These are phyloP conservation scores for Tephrocybe rancida DNA, from an alignment of 768 basidiomycete species.

Conservation along the genomic window DNA sequence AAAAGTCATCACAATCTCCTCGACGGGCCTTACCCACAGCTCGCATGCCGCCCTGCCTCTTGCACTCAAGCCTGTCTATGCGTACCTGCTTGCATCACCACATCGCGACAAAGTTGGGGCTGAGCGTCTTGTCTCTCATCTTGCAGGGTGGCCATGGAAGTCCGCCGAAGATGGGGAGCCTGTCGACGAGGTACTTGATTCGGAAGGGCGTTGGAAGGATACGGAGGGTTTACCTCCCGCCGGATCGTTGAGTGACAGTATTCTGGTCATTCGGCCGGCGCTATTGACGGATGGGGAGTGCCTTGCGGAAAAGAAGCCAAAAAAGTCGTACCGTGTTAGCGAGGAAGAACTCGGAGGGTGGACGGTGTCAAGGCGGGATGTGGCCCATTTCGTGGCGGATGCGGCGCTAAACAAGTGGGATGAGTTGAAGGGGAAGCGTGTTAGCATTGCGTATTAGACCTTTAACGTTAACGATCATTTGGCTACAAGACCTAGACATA, in stretches of 20 bases:
- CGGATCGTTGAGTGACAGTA: constrained; percentile 41
- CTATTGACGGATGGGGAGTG: constrained; percentile 61
- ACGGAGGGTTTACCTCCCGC: constrained; percentile 39
- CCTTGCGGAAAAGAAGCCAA: constrained; percentile 32
- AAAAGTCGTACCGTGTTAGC: constrained; percentile 41
- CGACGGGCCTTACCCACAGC: constrained; percentile 48
- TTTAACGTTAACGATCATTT: not conserved
- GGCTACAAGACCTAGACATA: not conserved
- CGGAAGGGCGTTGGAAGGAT: constrained; percentile 40
- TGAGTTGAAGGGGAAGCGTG: constrained; percentile 51
- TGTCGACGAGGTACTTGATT: constrained; percentile 40
- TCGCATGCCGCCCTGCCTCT: constrained; percentile 50
- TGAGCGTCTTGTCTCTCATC: constrained; percentile 52
- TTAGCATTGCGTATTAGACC: constrained; percentile 33
- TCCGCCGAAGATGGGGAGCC: constrained; percentile 38
- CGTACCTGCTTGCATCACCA: constrained; percentile 41
- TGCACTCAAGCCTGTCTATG: constrained; percentile 50
- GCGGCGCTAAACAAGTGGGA: constrained; percentile 48
- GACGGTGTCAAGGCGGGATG: constrained; percentile 62
- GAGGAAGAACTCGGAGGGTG: constrained; percentile 46
- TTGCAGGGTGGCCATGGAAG: constrained; percentile 55
- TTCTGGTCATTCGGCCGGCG: constrained; percentile 58
- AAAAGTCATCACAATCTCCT: constrained; percentile 55
- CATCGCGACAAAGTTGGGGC: constrained; percentile 64
- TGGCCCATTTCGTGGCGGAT: constrained; percentile 65